Conservation (phyloP, 306 rosid species). For the Dalbergia cochinchinensis region DNA sequence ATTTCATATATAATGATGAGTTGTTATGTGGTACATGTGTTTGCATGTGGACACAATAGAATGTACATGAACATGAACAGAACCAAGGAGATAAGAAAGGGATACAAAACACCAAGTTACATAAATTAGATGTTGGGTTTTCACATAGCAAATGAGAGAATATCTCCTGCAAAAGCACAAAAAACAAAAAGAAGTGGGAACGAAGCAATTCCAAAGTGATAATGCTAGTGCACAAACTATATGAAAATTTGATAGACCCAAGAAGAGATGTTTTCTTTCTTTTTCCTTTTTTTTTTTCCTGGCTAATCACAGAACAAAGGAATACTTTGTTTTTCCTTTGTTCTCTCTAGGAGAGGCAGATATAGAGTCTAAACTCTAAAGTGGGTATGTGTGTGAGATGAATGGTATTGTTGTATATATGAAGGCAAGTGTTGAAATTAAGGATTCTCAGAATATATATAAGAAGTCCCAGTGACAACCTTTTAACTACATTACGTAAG, state of each 20-base stretch:
- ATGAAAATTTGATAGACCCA: constrained; percentile 64
- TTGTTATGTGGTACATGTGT: constrained; percentile 33
- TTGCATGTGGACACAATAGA: constrained; percentile 47
- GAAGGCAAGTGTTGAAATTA: constrained; percentile 43
- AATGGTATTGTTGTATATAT: constrained; percentile 45
- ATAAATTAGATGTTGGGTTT: constrained; percentile 51
- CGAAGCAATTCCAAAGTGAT: constrained; percentile 58
- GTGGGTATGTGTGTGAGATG: constrained; percentile 34
- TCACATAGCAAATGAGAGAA: constrained; percentile 53
- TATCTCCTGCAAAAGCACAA: constrained; percentile 59
- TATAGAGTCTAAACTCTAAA: constrained; percentile 5
- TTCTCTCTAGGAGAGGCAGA: constrained; percentile 28
- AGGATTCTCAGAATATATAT: constrained; percentile 38
- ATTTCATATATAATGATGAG: constrained; percentile 30
- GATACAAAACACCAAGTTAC: constrained; percentile 16
- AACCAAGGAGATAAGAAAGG: constrained; percentile 35
- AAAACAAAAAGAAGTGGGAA: constrained; percentile 51
- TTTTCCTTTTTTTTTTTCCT: neutral
- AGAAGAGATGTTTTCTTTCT: constrained; percentile 60
- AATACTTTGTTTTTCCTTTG: constrained; percentile 47
- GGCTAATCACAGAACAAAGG: constrained; percentile 46
- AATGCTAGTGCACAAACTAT: constrained; percentile 39
- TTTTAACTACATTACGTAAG: constrained; percentile 54
- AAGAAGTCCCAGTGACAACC: constrained; percentile 18
- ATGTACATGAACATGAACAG: constrained; percentile 47